Percentiles rank a stretch among this genome's conserved stretches.
These are phyloP conservation scores for Clathrospora elynae DNA, from an alignment of 2,329 filamentous ascomycete species.

Conservation along the genomic window DNA sequence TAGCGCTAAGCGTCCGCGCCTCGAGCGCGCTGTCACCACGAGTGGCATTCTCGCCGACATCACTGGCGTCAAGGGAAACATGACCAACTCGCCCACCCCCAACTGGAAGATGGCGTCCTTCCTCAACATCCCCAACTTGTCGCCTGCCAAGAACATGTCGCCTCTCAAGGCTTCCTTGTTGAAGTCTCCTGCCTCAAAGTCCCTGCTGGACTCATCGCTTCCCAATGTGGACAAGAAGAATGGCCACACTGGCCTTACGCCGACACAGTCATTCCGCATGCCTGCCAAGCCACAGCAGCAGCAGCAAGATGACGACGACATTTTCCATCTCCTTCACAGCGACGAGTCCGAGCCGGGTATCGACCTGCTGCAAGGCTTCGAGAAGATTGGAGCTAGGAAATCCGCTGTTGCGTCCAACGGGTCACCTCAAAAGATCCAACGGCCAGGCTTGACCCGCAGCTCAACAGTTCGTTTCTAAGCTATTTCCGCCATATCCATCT, in stretches of 20 bases:
- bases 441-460: constrained; percentile 40
- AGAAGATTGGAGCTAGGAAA: constrained; percentile 66
- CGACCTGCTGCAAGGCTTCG: constrained; percentile 76
- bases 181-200: constrained; percentile 35
- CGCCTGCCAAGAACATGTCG: constrained; percentile 38
- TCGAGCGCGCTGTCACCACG: constrained; percentile 67
- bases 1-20: constrained; percentile 59
- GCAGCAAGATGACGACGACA: constrained; percentile 57
- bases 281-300: constrained; percentile 25
- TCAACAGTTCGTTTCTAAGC: constrained; percentile 43
- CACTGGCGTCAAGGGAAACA: constrained; percentile 59
- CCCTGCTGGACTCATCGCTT: constrained; percentile 27
- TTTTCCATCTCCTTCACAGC: constrained; percentile 62
- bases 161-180: constrained; percentile 39
- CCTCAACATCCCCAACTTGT: constrained; percentile 45
- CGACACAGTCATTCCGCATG: constrained; percentile 39
- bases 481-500: not conserved
- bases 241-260: constrained; percentile 27
- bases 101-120: constrained; percentile 46
- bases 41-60: constrained; percentile 66
- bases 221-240: constrained; percentile 31
- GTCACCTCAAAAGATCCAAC: constrained; percentile 40
- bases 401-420: constrained; percentile 43
- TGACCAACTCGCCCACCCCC: constrained; percentile 42
- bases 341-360: constrained; percentile 66